Conservation (phyloP, 2,329 filamentous ascomycete species). For the Aspergillus phoenicis region DNA sequence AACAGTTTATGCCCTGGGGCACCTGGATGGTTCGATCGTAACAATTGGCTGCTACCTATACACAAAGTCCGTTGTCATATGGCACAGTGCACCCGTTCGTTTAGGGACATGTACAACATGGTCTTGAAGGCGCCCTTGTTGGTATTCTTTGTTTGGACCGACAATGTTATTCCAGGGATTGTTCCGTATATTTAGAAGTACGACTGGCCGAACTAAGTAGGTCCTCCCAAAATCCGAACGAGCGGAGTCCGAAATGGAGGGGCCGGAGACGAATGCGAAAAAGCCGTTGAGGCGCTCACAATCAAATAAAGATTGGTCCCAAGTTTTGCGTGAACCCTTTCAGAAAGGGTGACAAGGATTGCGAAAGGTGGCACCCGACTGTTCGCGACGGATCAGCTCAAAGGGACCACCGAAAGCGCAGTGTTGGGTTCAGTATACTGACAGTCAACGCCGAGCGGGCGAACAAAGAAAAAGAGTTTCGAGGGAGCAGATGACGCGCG, state of each 20-base stretch:
- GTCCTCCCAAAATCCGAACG: not conserved
- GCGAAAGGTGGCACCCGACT: conserved; percentile 1
- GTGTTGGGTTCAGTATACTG: not conserved
- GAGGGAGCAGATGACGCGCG: not conserved
- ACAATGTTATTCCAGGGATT: not conserved
- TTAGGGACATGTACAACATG: not conserved
- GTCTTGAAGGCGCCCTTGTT: not conserved
- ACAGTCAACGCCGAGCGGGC: not conserved
- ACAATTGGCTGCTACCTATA: not conserved
- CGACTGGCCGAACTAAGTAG: not conserved
- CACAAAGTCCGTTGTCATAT: not conserved
- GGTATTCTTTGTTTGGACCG: not conserved
- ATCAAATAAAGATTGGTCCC: no score
- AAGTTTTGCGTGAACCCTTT: not conserved
- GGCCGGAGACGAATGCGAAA: not conserved
- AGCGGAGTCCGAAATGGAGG: not conserved
- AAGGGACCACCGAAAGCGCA: not conserved
- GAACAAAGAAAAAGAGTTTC: not conserved
- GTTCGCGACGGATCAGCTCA: not conserved
- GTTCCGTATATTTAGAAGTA: not conserved
- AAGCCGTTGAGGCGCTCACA: not conserved
- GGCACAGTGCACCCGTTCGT: not conserved
- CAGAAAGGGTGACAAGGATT: not conserved
- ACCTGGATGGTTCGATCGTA: not conserved
- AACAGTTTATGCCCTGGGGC: not conserved